Conservation (phyloP, 768 basidiomycete species). For the Phlegmacium glaucopus region DNA sequence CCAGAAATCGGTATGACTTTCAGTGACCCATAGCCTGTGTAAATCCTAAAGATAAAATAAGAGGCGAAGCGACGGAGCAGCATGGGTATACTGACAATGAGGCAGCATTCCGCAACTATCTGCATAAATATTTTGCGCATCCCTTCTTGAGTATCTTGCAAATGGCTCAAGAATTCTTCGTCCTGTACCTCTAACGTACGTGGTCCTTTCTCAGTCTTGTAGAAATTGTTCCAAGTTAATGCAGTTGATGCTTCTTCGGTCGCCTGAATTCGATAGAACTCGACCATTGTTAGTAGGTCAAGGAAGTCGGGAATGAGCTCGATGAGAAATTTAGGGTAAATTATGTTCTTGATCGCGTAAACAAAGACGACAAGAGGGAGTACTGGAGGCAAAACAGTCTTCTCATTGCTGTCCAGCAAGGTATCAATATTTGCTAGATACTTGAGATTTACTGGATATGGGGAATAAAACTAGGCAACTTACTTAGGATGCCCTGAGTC, state of each 20-base stretch:
- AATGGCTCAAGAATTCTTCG: constrained; percentile 13
- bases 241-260: constrained; percentile 23
- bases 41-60: constrained; percentile 25
- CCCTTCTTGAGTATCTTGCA: constrained; percentile 10
- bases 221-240: constrained; percentile 25
- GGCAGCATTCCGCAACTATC: constrained; percentile 25
- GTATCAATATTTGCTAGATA: background rate
- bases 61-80: background rate
- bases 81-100: constrained; percentile 20
- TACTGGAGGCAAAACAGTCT: constrained; percentile 8
- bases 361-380: constrained; percentile 28
- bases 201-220: constrained; percentile 7
- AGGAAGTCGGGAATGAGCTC: constrained; percentile 30
- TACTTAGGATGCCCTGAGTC: background rate
- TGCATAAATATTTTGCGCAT: constrained; percentile 31
- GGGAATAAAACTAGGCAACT: too few relatives aligned
- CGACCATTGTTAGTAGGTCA: constrained; percentile 32
- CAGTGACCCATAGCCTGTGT: constrained; percentile 26
- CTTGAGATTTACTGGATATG: too few relatives aligned
- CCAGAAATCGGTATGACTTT: constrained; percentile 31
- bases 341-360: constrained; percentile 29
- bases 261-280: constrained; percentile 30
- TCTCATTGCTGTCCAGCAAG: constrained; percentile 4
- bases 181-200: constrained; percentile 14
- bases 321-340: constrained; percentile 20